Evolutionary conservation across 2,329 filamentous ascomycete species (phyloP).

Genomic region (Aspergillus uvarum): DNA sequence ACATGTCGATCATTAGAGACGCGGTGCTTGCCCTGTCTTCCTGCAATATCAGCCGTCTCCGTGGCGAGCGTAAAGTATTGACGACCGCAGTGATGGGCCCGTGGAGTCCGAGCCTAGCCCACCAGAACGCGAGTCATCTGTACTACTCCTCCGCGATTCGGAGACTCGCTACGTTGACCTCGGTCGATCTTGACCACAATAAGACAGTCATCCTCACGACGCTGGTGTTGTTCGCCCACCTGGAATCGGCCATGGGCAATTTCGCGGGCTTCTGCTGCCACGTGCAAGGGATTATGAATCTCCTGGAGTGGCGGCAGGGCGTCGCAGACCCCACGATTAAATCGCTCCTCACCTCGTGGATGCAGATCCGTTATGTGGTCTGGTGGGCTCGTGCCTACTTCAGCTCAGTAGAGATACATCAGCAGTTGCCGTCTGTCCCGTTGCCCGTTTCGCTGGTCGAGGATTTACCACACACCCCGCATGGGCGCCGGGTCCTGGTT

Average conservation of each 20-base stretch:
- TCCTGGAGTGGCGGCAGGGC: conserved; percentile 2
- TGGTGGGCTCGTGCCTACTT: conserved; percentile 31
- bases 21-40: conserved; percentile 23
- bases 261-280: conserved; percentile 25
- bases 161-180: conserved; percentile 11
- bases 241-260: conserved; percentile 27
- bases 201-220: conserved; percentile 11
- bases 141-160: conserved; percentile 27
- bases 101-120: conserved; percentile 18
- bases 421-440: conserved; percentile 12
- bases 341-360: conserved; percentile 22
- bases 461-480: not conserved
- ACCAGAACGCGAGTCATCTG: conserved; percentile 26
- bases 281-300: conserved; percentile 14
- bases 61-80: conserved; percentile 13
- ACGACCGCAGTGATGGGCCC: conserved; percentile 1
- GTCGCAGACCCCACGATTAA: conserved; percentile 1
- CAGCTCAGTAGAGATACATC: conserved; percentile 21
- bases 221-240: conserved; percentile 21
- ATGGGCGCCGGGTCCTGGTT: conserved; percentile 19
- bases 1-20: conserved; percentile 13
- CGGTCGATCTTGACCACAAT: conserved; percentile 9
- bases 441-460: conserved; percentile 10
- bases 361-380: conserved; percentile 23
- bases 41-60: conserved; percentile 22